A percentile compares a stretch with the other conserved stretches of the same genome.
Conservation (phyloP, 306 rosid species). For the Sphenostylis stenocarpa region DNA sequence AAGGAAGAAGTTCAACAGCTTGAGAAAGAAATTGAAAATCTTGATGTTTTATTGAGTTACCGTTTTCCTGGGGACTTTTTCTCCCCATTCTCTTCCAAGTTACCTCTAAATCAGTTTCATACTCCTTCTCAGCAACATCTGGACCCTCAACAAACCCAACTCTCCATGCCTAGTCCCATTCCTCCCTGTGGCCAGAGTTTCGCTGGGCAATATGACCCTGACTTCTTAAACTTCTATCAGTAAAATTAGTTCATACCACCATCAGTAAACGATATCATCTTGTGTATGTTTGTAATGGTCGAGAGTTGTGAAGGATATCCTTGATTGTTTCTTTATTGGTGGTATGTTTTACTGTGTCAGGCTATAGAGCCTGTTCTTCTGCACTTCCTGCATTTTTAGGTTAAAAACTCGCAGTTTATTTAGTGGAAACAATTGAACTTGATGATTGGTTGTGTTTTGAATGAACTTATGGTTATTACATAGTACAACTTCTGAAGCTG, state of each 20-base stretch:
- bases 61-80: constrained; percentile 33
- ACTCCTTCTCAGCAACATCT: constrained; percentile 28
- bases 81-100: constrained; percentile 40
- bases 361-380: background rate
- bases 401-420: background rate
- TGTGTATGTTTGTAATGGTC: constrained; percentile 23
- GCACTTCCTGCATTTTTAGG: background rate
- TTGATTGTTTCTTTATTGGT: background rate
- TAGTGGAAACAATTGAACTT: background rate
- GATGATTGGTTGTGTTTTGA: background rate
- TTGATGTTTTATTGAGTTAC: constrained; percentile 27
- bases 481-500: background rate
- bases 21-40: constrained; percentile 37
- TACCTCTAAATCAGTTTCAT: constrained; percentile 31
- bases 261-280: constrained; percentile 24
- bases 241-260: background rate
- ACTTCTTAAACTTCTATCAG: constrained; percentile 40
- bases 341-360: background rate
- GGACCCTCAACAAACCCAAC: constrained; percentile 35
- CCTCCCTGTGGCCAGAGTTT: constrained; percentile 28
- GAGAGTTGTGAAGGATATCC: background rate
- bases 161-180: background rate
- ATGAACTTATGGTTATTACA: background rate
- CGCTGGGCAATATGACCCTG: constrained; percentile 37
- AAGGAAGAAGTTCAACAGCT: constrained; percentile 48